These are phyloP conservation scores for Lichtheimia ramosa DNA, from an alignment of 371 early-diverging fungal species.

Conservation along the genomic window DNA sequence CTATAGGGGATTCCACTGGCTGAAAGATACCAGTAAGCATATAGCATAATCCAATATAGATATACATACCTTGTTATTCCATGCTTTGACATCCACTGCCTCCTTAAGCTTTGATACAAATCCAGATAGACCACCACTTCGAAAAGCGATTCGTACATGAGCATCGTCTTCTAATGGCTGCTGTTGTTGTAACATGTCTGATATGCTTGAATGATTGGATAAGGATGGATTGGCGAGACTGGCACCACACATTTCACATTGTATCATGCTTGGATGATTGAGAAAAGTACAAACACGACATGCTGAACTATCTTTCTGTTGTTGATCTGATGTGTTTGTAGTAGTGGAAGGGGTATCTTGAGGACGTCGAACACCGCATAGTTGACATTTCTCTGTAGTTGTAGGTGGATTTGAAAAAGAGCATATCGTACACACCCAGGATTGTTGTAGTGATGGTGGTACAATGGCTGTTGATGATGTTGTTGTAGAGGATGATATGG, in stretches of 20 bases:
- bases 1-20: constrained; percentile 10
- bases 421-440: constrained; percentile 82
- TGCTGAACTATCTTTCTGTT: constrained; percentile 26
- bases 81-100: constrained; percentile 59
- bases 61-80: constrained; percentile 51
- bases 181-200: background rate
- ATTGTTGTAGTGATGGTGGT: constrained; percentile 4
- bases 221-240: constrained; percentile 33
- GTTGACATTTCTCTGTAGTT: constrained; percentile 54
- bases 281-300: constrained; percentile 82
- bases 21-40: background rate
- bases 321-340: constrained; percentile 2
- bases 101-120: constrained; percentile 63
- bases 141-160: constrained; percentile 74
- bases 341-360: constrained; percentile 2
- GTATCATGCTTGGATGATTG: constrained; percentile 78
- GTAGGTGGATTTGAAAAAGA: constrained; percentile 56
- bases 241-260: constrained; percentile 80
- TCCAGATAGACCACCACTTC: constrained; percentile 65
- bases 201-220: constrained; percentile 8
- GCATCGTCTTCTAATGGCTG: constrained; percentile 6
- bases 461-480: constrained; percentile 7
- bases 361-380: constrained; percentile 70
- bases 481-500: background rate
- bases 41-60: background rate